Percentiles rank a stretch among this genome's conserved stretches.
phyloP scores from a whole-genome alignment of 75 land plant genomes.

The Azolla pinnata region DNA sequence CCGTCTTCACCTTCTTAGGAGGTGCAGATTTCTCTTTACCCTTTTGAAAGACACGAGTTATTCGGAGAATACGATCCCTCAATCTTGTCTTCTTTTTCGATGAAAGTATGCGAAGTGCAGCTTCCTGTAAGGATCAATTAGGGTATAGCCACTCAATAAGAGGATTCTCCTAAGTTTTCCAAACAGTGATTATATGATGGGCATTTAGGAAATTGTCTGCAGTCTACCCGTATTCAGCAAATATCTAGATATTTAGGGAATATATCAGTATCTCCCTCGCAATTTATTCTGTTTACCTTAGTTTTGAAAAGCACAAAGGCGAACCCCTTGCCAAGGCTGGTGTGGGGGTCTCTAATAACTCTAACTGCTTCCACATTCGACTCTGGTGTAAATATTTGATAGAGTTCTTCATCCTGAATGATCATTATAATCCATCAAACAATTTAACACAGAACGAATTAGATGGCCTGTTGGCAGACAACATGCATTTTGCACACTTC shows the following conservation, averaged over 20 bases:
- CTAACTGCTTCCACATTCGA: constrained; percentile 75
- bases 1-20: too few relatives aligned
- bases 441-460: background rate
- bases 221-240: too few relatives aligned
- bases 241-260: too few relatives aligned
- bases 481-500: too few relatives aligned
- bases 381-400: constrained; percentile 51
- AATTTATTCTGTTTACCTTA: too few relatives aligned
- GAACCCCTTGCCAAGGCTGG: constrained; percentile 80
- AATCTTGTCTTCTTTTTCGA: constrained; percentile 38
- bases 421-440: background rate
- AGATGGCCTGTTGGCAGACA: too few relatives aligned
- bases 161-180: background rate
- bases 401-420: constrained; percentile 87
- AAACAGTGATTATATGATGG: too few relatives aligned
- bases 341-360: constrained; percentile 70
- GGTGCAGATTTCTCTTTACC: too few relatives aligned
- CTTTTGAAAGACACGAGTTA: constrained; percentile 51
- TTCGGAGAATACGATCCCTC: constrained; percentile 60
- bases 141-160: background rate
- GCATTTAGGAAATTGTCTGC: too few relatives aligned
- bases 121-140: background rate
- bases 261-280: too few relatives aligned
- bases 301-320: constrained; percentile 86
- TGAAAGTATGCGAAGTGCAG: background rate